Evolutionary conservation across 139 green algal genomes (phyloP).

Genomic region (Volvox africanus): DNA sequence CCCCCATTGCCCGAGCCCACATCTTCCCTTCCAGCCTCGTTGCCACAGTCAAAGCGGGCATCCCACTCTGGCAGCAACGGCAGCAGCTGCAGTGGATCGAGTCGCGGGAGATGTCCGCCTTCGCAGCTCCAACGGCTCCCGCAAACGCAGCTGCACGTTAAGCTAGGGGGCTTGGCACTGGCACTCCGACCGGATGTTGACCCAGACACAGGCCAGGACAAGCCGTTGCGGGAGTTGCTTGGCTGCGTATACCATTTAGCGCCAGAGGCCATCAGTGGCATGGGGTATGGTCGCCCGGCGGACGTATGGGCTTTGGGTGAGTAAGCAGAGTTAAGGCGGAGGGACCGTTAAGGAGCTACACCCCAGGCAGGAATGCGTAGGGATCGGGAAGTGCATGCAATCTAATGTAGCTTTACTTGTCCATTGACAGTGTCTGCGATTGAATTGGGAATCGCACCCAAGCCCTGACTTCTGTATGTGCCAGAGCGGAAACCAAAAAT

Average conservation of each 20-base stretch:
- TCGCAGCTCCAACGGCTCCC: neutral
- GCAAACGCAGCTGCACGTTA: neutral
- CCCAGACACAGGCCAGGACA: neutral
- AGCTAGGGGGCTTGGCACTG: conserved; percentile 5
- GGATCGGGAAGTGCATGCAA: neutral
- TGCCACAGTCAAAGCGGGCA: neutral
- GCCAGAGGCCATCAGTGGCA: conserved; percentile 21
- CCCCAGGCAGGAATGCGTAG: neutral
- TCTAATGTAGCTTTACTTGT: neutral
- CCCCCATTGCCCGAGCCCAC: too few species aligned
- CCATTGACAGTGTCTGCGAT: neutral
- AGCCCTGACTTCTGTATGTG: neutral
- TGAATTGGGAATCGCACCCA: neutral
- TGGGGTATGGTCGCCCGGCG: conserved; percentile 11
- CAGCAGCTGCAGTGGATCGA: neutral
- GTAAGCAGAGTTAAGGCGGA: neutral
- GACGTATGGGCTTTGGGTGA: conserved; percentile 33
- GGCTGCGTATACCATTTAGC: conserved; percentile 32
- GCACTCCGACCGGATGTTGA: neutral
- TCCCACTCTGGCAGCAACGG: neutral
- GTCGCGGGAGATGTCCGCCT: neutral
- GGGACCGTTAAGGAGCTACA: neutral
- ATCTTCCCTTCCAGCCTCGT: too few species aligned
- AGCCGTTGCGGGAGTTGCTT: conserved; percentile 7
- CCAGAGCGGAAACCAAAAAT: neutral